Base-by-base conservation (phyloP, 352 stramenopile genomes). In the Pythium phragmiticola region DNA sequence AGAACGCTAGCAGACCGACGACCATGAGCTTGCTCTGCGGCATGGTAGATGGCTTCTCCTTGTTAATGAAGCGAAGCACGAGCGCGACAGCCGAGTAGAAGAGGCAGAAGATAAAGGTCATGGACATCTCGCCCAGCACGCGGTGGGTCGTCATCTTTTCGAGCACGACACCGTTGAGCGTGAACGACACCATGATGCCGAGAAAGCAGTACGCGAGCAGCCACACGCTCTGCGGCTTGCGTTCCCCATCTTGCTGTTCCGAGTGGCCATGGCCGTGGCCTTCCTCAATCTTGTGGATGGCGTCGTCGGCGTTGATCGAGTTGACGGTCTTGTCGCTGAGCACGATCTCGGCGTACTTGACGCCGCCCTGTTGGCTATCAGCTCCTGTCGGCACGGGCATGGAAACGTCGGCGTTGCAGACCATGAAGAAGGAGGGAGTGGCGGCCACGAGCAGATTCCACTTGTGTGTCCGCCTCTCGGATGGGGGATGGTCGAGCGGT, bases 141-240 rank as follows among this genome's bases (percentile, higher is more conserved):
- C 86, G 84, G 65, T 90, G 80, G n/a, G 72, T 92, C 48, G 86
- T 92, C 64, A 95, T 82, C 69, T 91, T 91, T 68, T 95, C 86
- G 8, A 95, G 71, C 56, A 92, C 77, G 14, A 95, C 63, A 5
- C 82, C 84, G 67, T 93, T 91, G 9, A 93, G 72, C 52, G 83
- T 88, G 71, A 95, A 95, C 14, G 82, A 90, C 6, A 92, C 72
- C 80, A 92, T 89, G 63, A 92, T 91, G 42, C 86, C 86, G 13
- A 89, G 41, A 65, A 87, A 93, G 72, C 86, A 95, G 64, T 88
- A 92, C 13, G 63, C 70, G 19, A 94, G 65, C 33, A 94, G 63
- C 78, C 77, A 88, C 9, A 80, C 46, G 54, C 70, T 78, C 61
- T 79, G 63, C 14, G 56, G 7, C 17, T 51, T 51, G 16, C 63